A percentile compares a stretch with the other conserved stretches of the same genome.
These are phyloP conservation scores for Viola pubescens DNA, from an alignment of 441 rosid species.

Conservation along the genomic window DNA sequence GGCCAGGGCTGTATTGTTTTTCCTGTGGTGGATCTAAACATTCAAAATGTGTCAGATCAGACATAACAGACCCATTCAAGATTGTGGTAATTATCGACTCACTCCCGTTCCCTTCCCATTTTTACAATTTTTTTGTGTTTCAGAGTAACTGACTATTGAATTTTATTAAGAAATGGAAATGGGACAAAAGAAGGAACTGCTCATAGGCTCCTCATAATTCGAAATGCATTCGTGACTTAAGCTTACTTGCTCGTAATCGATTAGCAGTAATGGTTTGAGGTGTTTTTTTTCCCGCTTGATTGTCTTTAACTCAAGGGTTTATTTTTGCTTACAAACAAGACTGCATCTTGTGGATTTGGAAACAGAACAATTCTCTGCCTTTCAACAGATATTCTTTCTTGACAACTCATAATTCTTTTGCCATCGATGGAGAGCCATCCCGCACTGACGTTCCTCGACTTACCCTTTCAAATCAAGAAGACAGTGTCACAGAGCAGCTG, in stretches of 20 bases:
- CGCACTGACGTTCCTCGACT: slow-evolving; percentile 43
- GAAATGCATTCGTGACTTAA: neutral
- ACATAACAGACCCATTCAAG: slow-evolving; percentile 52
- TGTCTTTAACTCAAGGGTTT: neutral
- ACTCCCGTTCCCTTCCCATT: neutral
- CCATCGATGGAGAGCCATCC: slow-evolving; percentile 42
- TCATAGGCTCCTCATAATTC: neutral
- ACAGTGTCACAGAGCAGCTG: slow-evolving; percentile 49
- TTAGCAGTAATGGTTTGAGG: neutral
- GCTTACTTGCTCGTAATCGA: neutral
- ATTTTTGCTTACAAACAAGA: neutral
- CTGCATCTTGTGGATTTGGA: neutral
- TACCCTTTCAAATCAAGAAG: slow-evolving; percentile 71
- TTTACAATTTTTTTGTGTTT: neutral
- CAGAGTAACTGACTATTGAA: neutral
- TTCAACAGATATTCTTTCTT: slow-evolving; percentile 73
- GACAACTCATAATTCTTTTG: slow-evolving; percentile 70
- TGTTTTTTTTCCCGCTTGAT: neutral
- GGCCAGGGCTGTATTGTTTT: slow-evolving; percentile 52
- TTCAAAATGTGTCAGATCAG: slow-evolving; percentile 54
- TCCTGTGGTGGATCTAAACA: slow-evolving; percentile 42
- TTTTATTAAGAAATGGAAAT: neutral
- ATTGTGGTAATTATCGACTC: slow-evolving; percentile 32
- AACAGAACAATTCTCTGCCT: slow-evolving; percentile 66
- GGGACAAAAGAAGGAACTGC: neutral